Evolutionary conservation across 768 basidiomycete species (phyloP), one percentile per base, ranked within the genome.

Genomic region (Termitomyces sp.): DNA sequence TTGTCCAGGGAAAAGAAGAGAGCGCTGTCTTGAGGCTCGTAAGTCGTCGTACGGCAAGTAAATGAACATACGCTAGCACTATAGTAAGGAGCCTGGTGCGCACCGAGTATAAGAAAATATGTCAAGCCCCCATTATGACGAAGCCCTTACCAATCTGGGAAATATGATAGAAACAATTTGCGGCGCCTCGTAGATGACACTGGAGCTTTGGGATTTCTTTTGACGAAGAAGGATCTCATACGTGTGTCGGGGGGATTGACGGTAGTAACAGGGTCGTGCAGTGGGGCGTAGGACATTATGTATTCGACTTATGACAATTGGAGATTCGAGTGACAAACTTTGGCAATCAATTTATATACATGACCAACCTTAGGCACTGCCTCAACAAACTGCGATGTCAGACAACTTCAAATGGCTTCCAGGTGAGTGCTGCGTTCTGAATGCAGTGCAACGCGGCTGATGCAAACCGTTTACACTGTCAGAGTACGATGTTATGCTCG

Each of bases 131-230:
- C 30, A 49, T n/a, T 36, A 60, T 13, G 18, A 47, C 16, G 59
- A 38, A 16, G 24, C 44, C 82, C 55, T 55, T 60, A 90, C 90
- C 90, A 92, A 64, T 92, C 90, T 0, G 88, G 87, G 24, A 81
- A 79, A 71, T 92, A 92, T 3, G 86, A 87, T 41, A 75, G 64
- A 22, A 89, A 59, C 10, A 90, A 69, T 57, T 75, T 72, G 58
- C 74, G 68, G 35, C 74, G 71, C 50, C 76, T 65, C 24, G 63
- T 52, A 26, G 73, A 38, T 32, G 73, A 63, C 38, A 77, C 66
- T 26, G 67, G 67, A 9, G 63, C 56, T 48, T 61, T 60, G 22
- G 65, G 50, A 30, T 60, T 52, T 14, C 65, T 56, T 20, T 56
- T 65, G 54, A 68, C 60, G 52, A 67, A 66, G 52, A 74, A 68